A percentile compares a stretch with the other conserved stretches of the same genome.
Conservation (phyloP, 164 flowering plant species). For the Aristolochia californica region DNA sequence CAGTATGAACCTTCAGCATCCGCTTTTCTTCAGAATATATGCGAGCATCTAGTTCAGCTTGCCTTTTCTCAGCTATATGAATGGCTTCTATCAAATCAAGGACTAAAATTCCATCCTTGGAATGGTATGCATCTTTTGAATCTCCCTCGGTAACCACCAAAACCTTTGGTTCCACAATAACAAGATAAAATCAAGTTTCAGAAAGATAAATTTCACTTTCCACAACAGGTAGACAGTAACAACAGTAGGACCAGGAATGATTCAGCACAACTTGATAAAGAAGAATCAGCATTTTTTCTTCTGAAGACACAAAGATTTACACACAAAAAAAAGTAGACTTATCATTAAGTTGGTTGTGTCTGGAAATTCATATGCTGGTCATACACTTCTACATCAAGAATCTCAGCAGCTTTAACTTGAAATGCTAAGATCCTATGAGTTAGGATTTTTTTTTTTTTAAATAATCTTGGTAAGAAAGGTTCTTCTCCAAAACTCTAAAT, state of each 20-base stretch:
- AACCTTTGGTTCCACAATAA: conserved; percentile 26
- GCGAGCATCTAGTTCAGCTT: conserved; percentile 77
- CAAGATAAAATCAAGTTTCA: background rate
- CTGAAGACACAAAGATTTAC: background rate
- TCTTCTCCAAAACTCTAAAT: too few relatives aligned
- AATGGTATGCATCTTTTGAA: conserved; percentile 31
- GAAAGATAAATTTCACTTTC: too few relatives aligned
- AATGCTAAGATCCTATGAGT: too few relatives aligned
- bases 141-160: conserved; percentile 20
- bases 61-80: conserved; percentile 87
- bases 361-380: too few relatives aligned
- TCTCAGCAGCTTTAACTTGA: too few relatives aligned
- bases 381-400: too few relatives aligned
- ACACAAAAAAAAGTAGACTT: background rate
- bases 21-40: conserved; percentile 63
- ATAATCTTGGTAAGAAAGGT: too few relatives aligned
- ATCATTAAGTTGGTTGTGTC: too few relatives aligned
- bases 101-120: conserved; percentile 68
- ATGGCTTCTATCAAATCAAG: conserved; percentile 84
- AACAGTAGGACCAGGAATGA: background rate
- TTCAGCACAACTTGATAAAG: background rate
- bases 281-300: background rate
- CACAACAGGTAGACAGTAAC: background rate
- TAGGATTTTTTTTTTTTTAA: too few relatives aligned
- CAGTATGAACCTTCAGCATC: conserved; percentile 52